phyloP scores from a whole-genome alignment of 2,329 filamentous ascomycete species.

The Sporothrix euskadiensis region DNA sequence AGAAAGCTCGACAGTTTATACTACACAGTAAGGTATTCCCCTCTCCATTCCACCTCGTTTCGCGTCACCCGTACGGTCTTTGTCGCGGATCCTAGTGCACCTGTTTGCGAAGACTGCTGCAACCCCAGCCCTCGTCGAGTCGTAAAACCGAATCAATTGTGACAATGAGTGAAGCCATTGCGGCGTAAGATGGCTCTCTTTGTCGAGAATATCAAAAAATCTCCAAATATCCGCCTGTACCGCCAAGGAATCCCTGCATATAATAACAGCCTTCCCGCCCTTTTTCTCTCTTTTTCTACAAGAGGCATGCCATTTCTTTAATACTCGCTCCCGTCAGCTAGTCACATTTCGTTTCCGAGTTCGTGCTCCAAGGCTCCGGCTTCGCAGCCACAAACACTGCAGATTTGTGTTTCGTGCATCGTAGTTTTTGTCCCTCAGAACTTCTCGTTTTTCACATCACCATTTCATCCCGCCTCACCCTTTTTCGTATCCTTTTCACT shows the following conservation, averaged over 20 bases:
- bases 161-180: neutral
- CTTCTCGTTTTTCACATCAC: neutral
- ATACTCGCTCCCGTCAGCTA: too few relatives aligned
- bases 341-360: neutral
- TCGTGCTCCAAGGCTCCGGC: conserved; percentile 7
- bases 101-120: neutral
- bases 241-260: neutral
- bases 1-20: neutral
- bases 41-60: neutral
- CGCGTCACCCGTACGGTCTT: neutral
- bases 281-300: neutral
- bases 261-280: neutral
- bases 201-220: neutral
- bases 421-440: neutral
- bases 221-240: neutral
- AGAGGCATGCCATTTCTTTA: neutral
- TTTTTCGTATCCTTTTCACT: neutral
- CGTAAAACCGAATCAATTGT: neutral
- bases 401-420: neutral
- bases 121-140: neutral
- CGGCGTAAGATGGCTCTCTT: neutral
- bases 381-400: neutral
- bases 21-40: neutral
- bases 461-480: neutral
- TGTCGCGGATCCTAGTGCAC: neutral